Conservation (phyloP, 257 asterid species). For the Euphrasia confusa region DNA sequence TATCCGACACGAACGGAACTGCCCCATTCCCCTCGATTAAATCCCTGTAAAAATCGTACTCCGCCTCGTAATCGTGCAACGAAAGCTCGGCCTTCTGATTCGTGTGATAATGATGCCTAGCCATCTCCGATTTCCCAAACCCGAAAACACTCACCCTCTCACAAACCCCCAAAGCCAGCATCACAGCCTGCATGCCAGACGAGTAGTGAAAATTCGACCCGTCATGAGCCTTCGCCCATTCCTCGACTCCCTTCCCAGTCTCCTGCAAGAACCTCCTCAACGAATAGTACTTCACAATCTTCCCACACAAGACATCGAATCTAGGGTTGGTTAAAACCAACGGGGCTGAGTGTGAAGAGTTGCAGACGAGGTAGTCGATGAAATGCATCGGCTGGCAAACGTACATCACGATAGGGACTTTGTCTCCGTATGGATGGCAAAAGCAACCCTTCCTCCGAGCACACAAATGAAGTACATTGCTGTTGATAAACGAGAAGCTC, state of each 20-base stretch:
- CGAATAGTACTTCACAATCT: constrained; percentile 82
- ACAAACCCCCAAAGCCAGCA: constrained; percentile 86
- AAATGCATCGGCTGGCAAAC: constrained; percentile 89
- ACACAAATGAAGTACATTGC: constrained; percentile 79
- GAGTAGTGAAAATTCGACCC: constrained; percentile 84
- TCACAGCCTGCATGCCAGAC: constrained; percentile 92
- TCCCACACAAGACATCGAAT: constrained; percentile 67
- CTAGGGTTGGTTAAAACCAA: constrained; percentile 65
- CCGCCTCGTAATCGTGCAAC: constrained; percentile 89
- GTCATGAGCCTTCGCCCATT: constrained; percentile 73
- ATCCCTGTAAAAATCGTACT: constrained; percentile 75
- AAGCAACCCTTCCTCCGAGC: constrained; percentile 75
- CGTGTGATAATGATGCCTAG: constrained; percentile 91
- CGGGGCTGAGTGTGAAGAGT: constrained; percentile 68
- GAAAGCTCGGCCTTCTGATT: constrained; percentile 80
- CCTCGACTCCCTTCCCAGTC: constrained; percentile 43
- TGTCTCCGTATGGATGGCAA: constrained; percentile 86
- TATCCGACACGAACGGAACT: constrained; percentile 72
- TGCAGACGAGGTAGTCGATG: constrained; percentile 74
- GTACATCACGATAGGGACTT: constrained; percentile 73
- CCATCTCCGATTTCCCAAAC: constrained; percentile 62
- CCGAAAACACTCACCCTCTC: constrained; percentile 78
- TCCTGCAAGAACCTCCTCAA: constrained; percentile 49
- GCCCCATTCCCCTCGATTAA: constrained; percentile 46
- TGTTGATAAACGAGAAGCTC: constrained; percentile 73